Evolutionary conservation across 164 flowering plant species (phyloP), one percentile per base, ranked within the genome.

Genomic region (Brasenia schreberi): DNA sequence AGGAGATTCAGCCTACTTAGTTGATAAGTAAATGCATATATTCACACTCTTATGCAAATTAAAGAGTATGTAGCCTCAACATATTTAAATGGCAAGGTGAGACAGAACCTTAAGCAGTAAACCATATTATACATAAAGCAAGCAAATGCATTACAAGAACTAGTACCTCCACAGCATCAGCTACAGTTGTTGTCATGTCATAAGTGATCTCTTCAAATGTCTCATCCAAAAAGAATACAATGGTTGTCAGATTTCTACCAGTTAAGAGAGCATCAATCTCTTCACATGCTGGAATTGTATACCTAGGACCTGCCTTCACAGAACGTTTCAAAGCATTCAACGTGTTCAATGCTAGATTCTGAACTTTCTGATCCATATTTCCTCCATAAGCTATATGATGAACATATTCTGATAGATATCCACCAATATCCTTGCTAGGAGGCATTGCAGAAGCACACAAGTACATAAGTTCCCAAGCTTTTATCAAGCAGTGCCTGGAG

Each of bases 131-230:
- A 18, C 63, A 61, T 11, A 14, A 2, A 19, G 11, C n/a, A 53
- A 53, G 12, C 17, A 33, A 59, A 59, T 33, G 39, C 39, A 33
- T 33, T 33, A 33, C 39, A 33, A 33, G 39, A 33, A 33, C 39
- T 33, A 42, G 42, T 86, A 95, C 99, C 99, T 95, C 98, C 53
- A 92, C 88, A 66, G 97, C 88, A 81, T 95, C 97, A 69, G 88
- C 83, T 19, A 95, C 91, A 42, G 97, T 92, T 43, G 97, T 92
- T 66, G 97, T 75, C 97, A 95, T 95, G 81, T 88, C 97, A 78
- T 90, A 95, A 10, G 96, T 76, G 49, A 95, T 95, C 77, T 95
- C 99, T 79, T 95, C 99, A 81, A 95, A 95, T 58, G 99, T 95
- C 75, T 95, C 99, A 80, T 95, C 99, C 85, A 95, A 74, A 80